phyloP scores from a whole-genome alignment of 306 rosid species.

The Elaeagnus macrophylla region DNA sequence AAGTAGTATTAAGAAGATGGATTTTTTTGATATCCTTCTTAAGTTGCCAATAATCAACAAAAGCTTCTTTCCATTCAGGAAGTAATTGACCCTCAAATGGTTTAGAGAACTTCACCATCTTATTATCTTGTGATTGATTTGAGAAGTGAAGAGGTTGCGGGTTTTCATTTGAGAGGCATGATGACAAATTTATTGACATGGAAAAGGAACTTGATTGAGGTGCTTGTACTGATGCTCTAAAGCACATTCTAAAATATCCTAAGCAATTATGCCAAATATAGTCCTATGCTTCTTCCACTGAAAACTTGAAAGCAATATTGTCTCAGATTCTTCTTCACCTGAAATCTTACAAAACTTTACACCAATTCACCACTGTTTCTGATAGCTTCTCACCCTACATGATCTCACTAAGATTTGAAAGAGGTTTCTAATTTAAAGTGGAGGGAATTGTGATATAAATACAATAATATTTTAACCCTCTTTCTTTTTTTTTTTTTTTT shows the following conservation, averaged over 20 bases:
- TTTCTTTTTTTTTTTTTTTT: too few species aligned
- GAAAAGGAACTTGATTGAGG: constrained; percentile 42
- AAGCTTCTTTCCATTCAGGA: constrained; percentile 99
- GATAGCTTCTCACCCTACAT: constrained; percentile 43
- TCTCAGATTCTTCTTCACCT: constrained; percentile 41
- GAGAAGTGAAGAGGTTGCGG: too few species aligned
- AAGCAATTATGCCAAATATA: constrained; percentile 28
- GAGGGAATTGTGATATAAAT: constrained; percentile 23
- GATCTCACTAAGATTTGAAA: constrained; percentile 45
- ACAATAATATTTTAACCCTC: constrained; percentile 6
- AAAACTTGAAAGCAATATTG: constrained; percentile 21
- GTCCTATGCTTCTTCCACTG: constrained; percentile 79
- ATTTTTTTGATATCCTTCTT: constrained; percentile 73
- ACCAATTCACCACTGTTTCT: constrained; percentile 33
- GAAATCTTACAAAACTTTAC: constrained; percentile 27
- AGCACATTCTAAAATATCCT: constrained; percentile 98
- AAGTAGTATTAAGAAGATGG: constrained; percentile 33
- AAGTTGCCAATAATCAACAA: constrained; percentile 74
- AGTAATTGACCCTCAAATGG: constrained; percentile 84
- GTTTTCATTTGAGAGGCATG: constrained; percentile 45
- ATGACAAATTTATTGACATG: constrained; percentile 52
- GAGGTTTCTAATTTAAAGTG: constrained; percentile 44
- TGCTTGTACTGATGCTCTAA: constrained; percentile 60
- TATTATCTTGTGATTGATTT: constrained; percentile 5
- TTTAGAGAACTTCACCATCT: constrained; percentile 90